These are phyloP conservation scores for Penicillium desertorum DNA, from an alignment of 495 filamentous ascomycete genomes.

Conservation along the genomic window DNA sequence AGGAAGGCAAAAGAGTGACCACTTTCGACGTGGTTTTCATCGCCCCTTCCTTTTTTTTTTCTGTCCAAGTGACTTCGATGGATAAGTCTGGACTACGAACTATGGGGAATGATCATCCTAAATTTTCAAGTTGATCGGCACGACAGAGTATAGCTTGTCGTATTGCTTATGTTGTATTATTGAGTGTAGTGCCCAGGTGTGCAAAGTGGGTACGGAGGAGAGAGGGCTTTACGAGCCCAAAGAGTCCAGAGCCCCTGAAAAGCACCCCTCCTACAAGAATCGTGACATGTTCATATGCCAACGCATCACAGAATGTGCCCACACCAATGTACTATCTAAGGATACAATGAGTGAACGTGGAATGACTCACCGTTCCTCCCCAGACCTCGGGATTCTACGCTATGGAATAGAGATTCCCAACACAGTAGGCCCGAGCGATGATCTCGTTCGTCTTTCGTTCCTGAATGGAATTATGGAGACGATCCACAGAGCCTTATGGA, in stretches of 20 bases:
- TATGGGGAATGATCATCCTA: background rate
- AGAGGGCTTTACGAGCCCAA: background rate
- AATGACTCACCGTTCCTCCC: background rate
- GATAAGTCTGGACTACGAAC: background rate
- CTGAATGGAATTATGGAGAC: constrained; percentile 6
- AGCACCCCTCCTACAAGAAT: background rate
- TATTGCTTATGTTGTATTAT: background rate
- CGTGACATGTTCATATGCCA: background rate
- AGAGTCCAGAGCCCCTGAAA: background rate
- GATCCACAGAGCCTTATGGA: constrained; percentile 7
- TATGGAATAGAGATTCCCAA: background rate
- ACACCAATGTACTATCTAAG: background rate
- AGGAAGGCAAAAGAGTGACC: background rate
- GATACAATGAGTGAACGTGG: background rate
- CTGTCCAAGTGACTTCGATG: background rate
- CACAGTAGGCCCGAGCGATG: background rate
- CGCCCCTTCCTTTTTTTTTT: background rate
- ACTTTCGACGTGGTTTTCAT: background rate
- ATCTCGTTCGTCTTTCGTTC: constrained; percentile 7
- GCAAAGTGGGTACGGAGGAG: background rate
- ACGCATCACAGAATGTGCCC: background rate
- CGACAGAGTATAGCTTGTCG: background rate
- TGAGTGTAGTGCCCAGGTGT: too few species aligned
- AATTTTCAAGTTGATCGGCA: background rate
- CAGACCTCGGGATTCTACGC: background rate